Conservation (phyloP, 2,329 filamentous ascomycete genomes). For the Chaetomiaceae sp. region DNA sequence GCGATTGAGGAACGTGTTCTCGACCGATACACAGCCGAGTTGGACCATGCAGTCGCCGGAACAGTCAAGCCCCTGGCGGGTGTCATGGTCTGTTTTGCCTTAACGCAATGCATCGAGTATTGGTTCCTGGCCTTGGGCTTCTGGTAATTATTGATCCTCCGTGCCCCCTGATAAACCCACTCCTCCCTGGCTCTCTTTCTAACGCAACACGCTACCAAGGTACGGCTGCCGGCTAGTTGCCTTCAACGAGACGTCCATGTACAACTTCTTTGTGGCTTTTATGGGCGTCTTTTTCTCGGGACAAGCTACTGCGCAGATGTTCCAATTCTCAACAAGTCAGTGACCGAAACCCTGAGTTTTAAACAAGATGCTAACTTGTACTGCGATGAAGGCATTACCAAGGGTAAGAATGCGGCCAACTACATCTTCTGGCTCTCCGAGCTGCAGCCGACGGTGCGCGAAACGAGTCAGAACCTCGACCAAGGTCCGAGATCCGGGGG, state of each 20-base stretch:
- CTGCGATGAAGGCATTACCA: constrained; percentile 39
- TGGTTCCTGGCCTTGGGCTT: constrained; percentile 39
- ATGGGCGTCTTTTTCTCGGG: constrained; percentile 45
- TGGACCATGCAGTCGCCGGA: constrained; percentile 30
- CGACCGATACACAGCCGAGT: constrained; percentile 34
- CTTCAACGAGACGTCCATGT: constrained; percentile 35
- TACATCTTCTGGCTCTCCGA: constrained; percentile 46
- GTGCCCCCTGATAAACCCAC: not conserved
- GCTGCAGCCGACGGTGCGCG: constrained; percentile 38
- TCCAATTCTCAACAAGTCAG: constrained; percentile 42
- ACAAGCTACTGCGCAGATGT: constrained; percentile 38
- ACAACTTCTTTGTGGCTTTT: constrained; percentile 47
- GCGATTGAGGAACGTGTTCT: constrained; percentile 27
- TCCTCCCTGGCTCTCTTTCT: not conserved
- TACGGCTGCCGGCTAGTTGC: constrained; percentile 36
- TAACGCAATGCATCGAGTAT: constrained; percentile 38
- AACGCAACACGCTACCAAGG: constrained; percentile 2
- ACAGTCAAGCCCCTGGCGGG: constrained; percentile 21
- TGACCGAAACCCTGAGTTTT: constrained; percentile 5
- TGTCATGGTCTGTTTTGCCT: constrained; percentile 34
- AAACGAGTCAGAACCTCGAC: constrained; percentile 37
- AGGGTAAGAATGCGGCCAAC: constrained; percentile 44
- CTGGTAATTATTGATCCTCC: too few species aligned
- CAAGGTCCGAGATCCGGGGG: constrained; percentile 31
- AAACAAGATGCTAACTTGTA: not conserved